Evolutionary conservation across 140 eudicot genomes (phyloP), one percentile per base, ranked within the genome.

Genomic region (Bidens hawaiensis): DNA sequence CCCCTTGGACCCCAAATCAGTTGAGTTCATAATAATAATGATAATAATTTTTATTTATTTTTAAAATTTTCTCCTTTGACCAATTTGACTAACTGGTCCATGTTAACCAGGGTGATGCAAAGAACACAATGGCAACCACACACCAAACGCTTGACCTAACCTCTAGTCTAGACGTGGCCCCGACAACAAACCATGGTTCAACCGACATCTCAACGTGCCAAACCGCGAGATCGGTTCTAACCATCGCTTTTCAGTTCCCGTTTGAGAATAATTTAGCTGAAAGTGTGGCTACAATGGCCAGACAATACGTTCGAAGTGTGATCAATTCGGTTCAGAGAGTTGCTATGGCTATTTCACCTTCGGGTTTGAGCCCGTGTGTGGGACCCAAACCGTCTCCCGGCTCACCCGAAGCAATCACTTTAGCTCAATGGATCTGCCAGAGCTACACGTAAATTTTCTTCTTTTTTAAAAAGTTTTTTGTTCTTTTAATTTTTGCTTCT

Each of bases 1-100:
- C 64, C 96, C 96, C 0, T 72, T 91, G 36, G 96, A 87, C 34
- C 77, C 88, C 15, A 91, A 84, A 85, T 69, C 88, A 75, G 91
- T 89, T 78, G 80, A 82, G 83, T 82, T 18, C 62, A 10, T 24
- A 0, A 21, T 26, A n/a, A n/a, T n/a, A n/a, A n/a, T n/a, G n/a
- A n/a, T n/a, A n/a, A n/a, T 45, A 12, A 6, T 6, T 3, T 24
- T 11, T n/a, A 4, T 0, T 5, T 9, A 4, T 6, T 48, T 22
- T 19, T 24, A 5, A 10, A 2, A 8, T 0, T 9, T 27, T 7
- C 48, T 52, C 17, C 2, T 30, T 60, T 3, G 68, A 23, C 53
- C 45, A 16, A 10, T 9, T 61, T 52, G 65, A 40, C 76, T 40
- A 28, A 71, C 21, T 4, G 28, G 62, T 40, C 3, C 6, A 19